A percentile compares a stretch with the other conserved stretches of the same genome.
Conservation (phyloP, 2,329 filamentous ascomycete species). For the Paecilomyces dactylethromorphus region DNA sequence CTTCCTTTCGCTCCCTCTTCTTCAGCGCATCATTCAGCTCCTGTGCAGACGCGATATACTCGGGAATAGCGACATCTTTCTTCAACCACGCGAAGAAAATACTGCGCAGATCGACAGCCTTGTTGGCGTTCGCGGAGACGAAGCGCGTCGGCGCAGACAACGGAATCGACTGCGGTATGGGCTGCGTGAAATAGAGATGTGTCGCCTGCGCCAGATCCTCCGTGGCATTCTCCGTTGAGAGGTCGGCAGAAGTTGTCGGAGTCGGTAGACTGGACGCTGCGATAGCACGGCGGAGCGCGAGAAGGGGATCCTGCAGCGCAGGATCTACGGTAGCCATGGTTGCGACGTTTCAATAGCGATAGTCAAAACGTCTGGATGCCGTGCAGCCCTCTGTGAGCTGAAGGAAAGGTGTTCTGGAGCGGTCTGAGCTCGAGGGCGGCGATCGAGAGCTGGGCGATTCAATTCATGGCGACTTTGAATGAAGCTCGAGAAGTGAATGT, state of each 20-base stretch:
- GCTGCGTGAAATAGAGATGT: slow-evolving; percentile 66
- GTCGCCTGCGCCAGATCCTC: slow-evolving; percentile 67
- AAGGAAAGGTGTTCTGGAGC: not conserved
- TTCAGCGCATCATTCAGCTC: slow-evolving; percentile 71
- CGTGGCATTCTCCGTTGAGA: slow-evolving; percentile 53
- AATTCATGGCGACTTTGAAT: not conserved
- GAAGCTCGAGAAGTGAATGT: not conserved
- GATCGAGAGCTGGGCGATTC: not conserved
- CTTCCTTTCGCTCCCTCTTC: slow-evolving; percentile 24
- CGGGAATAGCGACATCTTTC: slow-evolving; percentile 79
- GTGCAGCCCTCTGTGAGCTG: not conserved
- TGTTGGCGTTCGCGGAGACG: slow-evolving; percentile 61
- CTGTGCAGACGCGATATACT: slow-evolving; percentile 81
- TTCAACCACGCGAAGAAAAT: slow-evolving; percentile 97
- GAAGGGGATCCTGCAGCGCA: slow-evolving; percentile 62
- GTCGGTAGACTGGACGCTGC: slow-evolving; percentile 62
- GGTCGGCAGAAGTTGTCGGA: slow-evolving; percentile 64
- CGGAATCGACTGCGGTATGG: slow-evolving; percentile 56
- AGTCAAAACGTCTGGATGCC: not conserved
- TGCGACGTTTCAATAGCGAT: not conserved
- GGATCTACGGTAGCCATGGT: slow-evolving; percentile 53
- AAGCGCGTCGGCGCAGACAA: slow-evolving; percentile 78
- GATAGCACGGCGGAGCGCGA: slow-evolving; percentile 79
- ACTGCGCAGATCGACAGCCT: slow-evolving; percentile 76
- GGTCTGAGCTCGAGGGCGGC: not conserved